A percentile compares a stretch with the other conserved stretches of the same genome.
These are phyloP conservation scores for Neonectria ditissima DNA, from an alignment of 2,329 filamentous ascomycete species.

Conservation along the genomic window DNA sequence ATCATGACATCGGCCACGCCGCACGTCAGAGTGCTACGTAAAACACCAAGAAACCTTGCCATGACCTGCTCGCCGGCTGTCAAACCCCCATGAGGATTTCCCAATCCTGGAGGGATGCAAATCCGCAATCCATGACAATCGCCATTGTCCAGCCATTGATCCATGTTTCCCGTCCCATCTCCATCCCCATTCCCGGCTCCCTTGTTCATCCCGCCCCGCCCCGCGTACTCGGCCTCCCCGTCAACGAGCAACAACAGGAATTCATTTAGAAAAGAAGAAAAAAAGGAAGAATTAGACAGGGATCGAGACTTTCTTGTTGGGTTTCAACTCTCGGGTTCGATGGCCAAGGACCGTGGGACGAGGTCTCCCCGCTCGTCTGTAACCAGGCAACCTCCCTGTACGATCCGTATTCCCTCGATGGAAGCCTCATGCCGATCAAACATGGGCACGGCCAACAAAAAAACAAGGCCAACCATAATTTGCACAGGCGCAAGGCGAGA, in stretches of 20 bases:
- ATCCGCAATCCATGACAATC: conserved; percentile 1
- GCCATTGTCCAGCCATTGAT: neutral
- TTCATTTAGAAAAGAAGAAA: neutral
- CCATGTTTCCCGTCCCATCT: conserved; percentile 1
- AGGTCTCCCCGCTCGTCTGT: conserved; percentile 1
- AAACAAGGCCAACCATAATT: neutral
- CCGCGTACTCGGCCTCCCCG: neutral
- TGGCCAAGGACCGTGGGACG: neutral
- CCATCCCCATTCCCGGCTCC: neutral
- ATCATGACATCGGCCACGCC: conserved; percentile 6
- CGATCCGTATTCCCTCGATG: neutral
- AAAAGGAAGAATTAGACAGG: neutral
- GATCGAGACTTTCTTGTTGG: neutral
- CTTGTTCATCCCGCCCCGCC: neutral
- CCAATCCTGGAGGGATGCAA: conserved; percentile 1
- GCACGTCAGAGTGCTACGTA: neutral
- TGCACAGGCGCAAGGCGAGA: neutral
- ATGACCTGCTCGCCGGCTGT: neutral
- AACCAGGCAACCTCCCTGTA: conserved; percentile 1
- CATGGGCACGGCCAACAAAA: neutral
- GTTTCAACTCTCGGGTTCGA: neutral
- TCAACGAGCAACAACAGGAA: neutral
- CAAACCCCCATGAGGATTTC: neutral
- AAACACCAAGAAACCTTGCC: neutral
- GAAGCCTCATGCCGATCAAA: conserved; percentile 4